Evolutionary conservation across 2,329 filamentous ascomycete genomes (phyloP), one percentile per base, ranked within the genome.

Genomic region (Tolypocladium guangdongense): DNA sequence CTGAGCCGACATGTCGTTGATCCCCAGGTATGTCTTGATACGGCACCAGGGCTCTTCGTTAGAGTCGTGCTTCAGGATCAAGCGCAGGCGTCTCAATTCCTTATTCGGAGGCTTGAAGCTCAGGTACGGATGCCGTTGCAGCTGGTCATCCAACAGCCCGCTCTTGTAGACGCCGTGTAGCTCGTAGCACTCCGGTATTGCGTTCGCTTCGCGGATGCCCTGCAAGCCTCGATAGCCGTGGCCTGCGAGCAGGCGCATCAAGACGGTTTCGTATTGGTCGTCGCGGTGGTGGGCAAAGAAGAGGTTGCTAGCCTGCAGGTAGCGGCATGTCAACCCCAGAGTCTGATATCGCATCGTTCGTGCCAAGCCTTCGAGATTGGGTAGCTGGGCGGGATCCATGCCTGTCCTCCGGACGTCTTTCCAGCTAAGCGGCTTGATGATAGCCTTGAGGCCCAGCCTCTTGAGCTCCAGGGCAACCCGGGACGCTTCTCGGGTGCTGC

Each of bases 231-330:
- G 73, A n/a, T 81, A 80, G 2, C 79, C 73, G 61, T 89, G 86
- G 0, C 85, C 83, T 3, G 75, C 74, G 10, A 85, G 69, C 37
- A 97, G 68, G 43, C 93, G 81, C 83, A 90, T 87, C 49, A 97
- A 70, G 4, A 95, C 77, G 0, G 91, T 96, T 71, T 99, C 93
- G 53, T 90, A 87, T 64, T 93, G 89, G 63, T 99, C 93, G 63
- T 96, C 91, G 57, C 80, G 75, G 66, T 99, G 93, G 65, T 99
- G 93, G 4, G 86, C 93, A 32, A 95, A 73, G 39, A 96, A 78
- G 2, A 97, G 66, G 22, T 81, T 80, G 5, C 68, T 70, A 4
- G 87, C 79, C 0, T 71, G 65, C 7, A 71, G 60, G 1, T 71
- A 65, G 18, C 68, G 67, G 64, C 87, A 90, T 8, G 77, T 75